phyloP scores from a whole-genome alignment of 139 green algal genomes.

The Limnomonas spitsbergensis region DNA sequence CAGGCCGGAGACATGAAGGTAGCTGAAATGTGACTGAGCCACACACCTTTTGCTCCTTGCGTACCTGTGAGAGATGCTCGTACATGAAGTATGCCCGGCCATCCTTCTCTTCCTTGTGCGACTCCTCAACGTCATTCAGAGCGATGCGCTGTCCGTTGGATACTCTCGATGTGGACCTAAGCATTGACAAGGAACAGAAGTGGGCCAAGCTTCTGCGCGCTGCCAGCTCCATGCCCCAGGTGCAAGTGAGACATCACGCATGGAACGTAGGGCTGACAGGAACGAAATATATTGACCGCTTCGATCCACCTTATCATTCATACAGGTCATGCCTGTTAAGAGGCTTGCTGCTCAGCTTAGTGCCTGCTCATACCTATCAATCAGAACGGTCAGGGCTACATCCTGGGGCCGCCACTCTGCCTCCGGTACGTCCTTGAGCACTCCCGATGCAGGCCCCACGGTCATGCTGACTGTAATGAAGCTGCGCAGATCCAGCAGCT shows the following conservation, averaged over 20 bases:
- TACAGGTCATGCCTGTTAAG: neutral
- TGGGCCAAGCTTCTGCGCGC: too few relatives aligned
- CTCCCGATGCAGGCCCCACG: constrained; percentile 50
- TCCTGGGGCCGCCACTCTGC: constrained; percentile 62
- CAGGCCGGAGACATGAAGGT: too few relatives aligned
- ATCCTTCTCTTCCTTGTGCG: constrained; percentile 32
- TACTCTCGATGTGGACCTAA: constrained; percentile 71
- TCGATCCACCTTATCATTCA: neutral
- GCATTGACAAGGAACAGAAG: neutral
- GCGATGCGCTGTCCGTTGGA: constrained; percentile 72
- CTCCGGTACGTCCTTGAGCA: constrained; percentile 37
- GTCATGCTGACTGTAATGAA: constrained; percentile 54
- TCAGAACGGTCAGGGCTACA: constrained; percentile 73
- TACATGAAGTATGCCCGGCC: constrained; percentile 70
- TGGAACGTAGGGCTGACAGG: too few relatives aligned
- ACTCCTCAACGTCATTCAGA: constrained; percentile 69
- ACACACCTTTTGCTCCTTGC: too few relatives aligned
- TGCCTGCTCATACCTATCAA: constrained; percentile 57
- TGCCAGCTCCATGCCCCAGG: too few relatives aligned
- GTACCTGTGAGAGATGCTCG: constrained; percentile 74
- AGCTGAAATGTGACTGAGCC: too few relatives aligned
- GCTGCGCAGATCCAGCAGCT: constrained; percentile 54
- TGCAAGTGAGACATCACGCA: too few relatives aligned
- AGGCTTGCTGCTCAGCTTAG: neutral
- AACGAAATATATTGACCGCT: too few relatives aligned